Conservation (phyloP, 2,329 filamentous ascomycete species). For the Exophiala alcalophila region DNA sequence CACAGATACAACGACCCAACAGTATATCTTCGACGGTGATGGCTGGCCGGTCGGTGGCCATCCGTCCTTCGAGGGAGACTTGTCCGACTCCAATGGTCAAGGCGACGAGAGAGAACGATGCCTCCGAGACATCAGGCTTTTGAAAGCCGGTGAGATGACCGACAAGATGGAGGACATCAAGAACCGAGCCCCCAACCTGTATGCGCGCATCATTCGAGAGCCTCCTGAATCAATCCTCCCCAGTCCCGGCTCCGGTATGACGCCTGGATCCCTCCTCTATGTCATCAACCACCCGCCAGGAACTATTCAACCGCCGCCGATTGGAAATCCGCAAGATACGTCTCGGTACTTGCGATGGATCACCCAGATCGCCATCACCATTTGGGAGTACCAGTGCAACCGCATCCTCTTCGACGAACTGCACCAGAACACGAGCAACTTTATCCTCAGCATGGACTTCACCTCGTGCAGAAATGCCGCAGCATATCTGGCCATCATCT, state of each 20-base stretch:
- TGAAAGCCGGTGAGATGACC: background rate
- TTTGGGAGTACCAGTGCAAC: conserved; percentile 5
- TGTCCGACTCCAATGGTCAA: conserved; percentile 1
- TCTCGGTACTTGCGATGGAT: conserved; percentile 2
- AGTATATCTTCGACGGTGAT: background rate
- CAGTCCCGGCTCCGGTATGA: background rate
- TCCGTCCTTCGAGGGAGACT: conserved; percentile 3
- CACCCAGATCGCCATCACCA: conserved; percentile 8
- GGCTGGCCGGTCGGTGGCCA: conserved; percentile 1
- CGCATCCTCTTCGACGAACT: background rate
- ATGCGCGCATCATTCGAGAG: background rate
- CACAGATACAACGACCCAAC: background rate
- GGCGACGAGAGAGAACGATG: background rate
- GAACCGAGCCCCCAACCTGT: background rate
- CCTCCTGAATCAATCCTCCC: background rate
- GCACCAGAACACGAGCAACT: background rate
- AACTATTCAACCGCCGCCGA: background rate
- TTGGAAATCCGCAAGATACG: background rate
- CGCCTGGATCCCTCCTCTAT: conserved; percentile 1
- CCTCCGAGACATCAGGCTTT: background rate
- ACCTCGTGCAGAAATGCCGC: conserved; percentile 1
- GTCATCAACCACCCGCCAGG: conserved; percentile 2
- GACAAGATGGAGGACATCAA: background rate
- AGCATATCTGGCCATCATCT: conserved; percentile 7
- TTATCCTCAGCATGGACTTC: background rate